A percentile compares a stretch with the other conserved stretches of the same genome.
Conservation (phyloP, 805 yeast genomes). For the Lachancea nothofagi region DNA sequence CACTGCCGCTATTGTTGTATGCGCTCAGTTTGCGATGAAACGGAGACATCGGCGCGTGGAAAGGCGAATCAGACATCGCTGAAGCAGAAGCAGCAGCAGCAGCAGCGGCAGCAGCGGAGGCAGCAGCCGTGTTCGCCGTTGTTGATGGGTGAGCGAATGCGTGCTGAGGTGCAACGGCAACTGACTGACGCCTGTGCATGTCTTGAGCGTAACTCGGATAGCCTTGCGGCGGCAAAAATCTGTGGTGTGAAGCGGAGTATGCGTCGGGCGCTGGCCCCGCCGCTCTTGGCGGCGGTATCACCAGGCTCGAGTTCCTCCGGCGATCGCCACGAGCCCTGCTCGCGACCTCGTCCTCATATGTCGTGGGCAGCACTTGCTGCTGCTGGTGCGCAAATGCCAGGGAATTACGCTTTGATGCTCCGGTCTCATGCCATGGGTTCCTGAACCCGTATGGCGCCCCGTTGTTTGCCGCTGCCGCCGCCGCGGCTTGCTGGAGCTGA, state of each 20-base stretch:
- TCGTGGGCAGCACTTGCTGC: constrained; percentile 12
- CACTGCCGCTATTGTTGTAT: constrained; percentile 20
- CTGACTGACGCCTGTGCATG: constrained; percentile 35
- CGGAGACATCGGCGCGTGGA: constrained; percentile 15
- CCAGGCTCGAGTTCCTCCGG: constrained; percentile 32
- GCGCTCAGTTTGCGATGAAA: constrained; percentile 28
- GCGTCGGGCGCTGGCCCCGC: constrained; percentile 38
- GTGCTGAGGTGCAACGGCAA: constrained; percentile 28
- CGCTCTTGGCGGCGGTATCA: constrained; percentile 42
- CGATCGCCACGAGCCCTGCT: constrained; percentile 11
- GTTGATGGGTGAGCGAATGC: constrained; percentile 8
- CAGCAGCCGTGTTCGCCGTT: constrained; percentile 13
- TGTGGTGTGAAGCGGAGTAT: constrained; percentile 30
- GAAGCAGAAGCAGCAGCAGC: constrained; percentile 17
- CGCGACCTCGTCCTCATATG: constrained; percentile 10
- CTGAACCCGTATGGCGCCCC: constrained; percentile 16
- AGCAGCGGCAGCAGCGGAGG: constrained; percentile 16
- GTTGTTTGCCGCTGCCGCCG: constrained; percentile 4
- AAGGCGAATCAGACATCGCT: constrained; percentile 14
- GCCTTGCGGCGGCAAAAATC: constrained; percentile 9
- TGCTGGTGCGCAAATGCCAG: constrained; percentile 7
- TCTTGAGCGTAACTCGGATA: constrained; percentile 15
- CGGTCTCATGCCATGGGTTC: constrained; percentile 23
- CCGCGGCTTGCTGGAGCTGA: constrained; percentile 6
- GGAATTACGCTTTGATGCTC: constrained; percentile 8